phyloP scores from a whole-genome alignment of 768 basidiomycete species.

The Phanerodontia chrysosporium region DNA sequence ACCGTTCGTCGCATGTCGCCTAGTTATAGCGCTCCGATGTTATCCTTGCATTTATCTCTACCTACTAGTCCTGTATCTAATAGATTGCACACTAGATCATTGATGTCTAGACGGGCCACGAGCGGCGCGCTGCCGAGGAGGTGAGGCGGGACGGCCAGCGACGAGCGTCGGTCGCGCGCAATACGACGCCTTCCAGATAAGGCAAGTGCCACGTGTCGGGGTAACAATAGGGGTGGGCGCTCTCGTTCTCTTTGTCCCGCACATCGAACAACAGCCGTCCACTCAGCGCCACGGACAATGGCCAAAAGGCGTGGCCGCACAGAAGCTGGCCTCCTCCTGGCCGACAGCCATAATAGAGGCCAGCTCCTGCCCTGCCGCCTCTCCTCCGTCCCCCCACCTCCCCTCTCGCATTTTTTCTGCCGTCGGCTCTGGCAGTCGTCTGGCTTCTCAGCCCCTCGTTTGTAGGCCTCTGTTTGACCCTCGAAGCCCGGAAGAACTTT shows the following conservation, averaged over 20 bases:
- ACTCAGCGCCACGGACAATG: slow-evolving; percentile 9
- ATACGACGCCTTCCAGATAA: slow-evolving; percentile 5
- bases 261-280: neutral
- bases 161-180: neutral
- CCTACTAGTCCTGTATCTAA: slow-evolving; percentile 3
- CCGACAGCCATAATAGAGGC: neutral
- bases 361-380: neutral
- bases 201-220: slow-evolving; percentile 2
- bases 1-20: neutral
- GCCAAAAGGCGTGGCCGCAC: neutral
- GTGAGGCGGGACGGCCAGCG: too few relatives aligned
- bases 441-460: neutral
- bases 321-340: neutral
- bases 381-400: neutral
- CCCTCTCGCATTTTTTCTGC: neutral
- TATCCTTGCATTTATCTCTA: slow-evolving; percentile 3
- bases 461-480: neutral
- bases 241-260: neutral
- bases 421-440: neutral
- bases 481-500: neutral
- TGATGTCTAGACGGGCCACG: neutral
- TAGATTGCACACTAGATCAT: neutral
- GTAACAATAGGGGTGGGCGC: slow-evolving; percentile 4
- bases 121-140: too few relatives aligned
- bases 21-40: slow-evolving; percentile 1